phyloP scores from a whole-genome alignment of 306 rosid species.

The Glycyrrhiza uralensis region DNA sequence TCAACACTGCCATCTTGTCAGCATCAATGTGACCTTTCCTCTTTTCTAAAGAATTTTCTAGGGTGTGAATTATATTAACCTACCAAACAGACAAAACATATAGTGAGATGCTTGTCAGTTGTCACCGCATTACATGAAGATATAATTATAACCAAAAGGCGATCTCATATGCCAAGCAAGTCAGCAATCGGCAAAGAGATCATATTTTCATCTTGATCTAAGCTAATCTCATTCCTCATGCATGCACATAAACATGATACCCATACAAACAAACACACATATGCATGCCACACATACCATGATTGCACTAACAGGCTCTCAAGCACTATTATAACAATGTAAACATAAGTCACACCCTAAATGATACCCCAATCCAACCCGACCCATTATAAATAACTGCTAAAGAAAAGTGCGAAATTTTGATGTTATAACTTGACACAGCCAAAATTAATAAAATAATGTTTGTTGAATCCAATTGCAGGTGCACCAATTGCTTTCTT shows the following conservation, averaged over 20 bases:
- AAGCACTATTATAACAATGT: neutral
- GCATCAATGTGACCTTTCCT: conserved; percentile 57
- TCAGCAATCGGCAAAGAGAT: conserved; percentile 2
- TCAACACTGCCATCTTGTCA: conserved; percentile 45
- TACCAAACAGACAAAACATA: conserved; percentile 31
- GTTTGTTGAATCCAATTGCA: conserved; percentile 7
- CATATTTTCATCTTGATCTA: neutral
- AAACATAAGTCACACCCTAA: conserved; percentile 7
- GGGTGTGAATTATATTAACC: conserved; percentile 64
- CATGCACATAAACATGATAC: neutral
- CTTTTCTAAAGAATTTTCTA: conserved; percentile 44
- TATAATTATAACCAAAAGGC: conserved; percentile 1
- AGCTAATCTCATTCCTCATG: neutral
- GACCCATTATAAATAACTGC: neutral
- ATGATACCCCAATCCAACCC: neutral
- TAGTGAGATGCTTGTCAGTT: conserved; percentile 14
- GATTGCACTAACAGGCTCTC: neutral
- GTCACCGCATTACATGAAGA: neutral
- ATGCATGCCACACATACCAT: neutral
- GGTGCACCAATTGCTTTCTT: conserved; percentile 8
- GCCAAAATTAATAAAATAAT: neutral
- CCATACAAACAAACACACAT: neutral
- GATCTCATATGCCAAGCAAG: neutral
- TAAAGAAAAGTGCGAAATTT: neutral
- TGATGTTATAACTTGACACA: neutral